These are phyloP conservation scores for Pseudopithomyces chartarum DNA, from an alignment of 2,329 filamentous ascomycete genomes.

Conservation along the genomic window DNA sequence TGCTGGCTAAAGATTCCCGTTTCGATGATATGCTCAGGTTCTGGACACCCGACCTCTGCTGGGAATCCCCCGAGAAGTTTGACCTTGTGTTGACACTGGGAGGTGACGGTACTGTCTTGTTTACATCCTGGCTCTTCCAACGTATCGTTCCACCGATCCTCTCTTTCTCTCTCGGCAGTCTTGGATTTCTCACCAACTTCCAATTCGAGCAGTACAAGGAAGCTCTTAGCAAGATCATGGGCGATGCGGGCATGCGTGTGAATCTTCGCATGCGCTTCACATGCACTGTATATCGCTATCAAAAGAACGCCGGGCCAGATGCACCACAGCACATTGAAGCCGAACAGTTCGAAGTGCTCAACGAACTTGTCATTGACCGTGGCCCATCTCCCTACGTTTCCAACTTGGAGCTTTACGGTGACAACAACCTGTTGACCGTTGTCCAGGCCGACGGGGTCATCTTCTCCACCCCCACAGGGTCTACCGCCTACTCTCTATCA, in stretches of 20 bases:
- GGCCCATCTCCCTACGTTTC: constrained; percentile 97
- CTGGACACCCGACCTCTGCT: constrained; percentile 96
- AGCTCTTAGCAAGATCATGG: constrained; percentile 88
- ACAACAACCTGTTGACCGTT: constrained; percentile 91
- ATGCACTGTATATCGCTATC: constrained; percentile 87
- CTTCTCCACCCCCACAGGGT: constrained; percentile 91
- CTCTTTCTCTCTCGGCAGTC: constrained; percentile 81
- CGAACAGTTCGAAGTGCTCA: constrained; percentile 96
- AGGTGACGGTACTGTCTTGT: constrained; percentile 85
- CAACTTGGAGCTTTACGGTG: constrained; percentile 93
- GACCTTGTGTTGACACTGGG: constrained; percentile 90
- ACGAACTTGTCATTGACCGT: constrained; percentile 97
- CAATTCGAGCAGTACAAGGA: constrained; percentile 87
- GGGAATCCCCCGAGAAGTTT: constrained; percentile 91
- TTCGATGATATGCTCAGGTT: constrained; percentile 87
- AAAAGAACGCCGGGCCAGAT: constrained; percentile 48
- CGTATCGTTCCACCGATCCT: constrained; percentile 83
- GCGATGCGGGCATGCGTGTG: constrained; percentile 92
- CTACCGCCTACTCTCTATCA: constrained; percentile 91
- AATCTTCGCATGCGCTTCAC: constrained; percentile 99
- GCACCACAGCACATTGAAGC: constrained; percentile 76
- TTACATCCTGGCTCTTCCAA: constrained; percentile 92
- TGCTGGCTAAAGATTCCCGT: constrained; percentile 74
- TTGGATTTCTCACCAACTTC: constrained; percentile 89
- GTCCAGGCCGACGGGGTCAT: constrained; percentile 98